A percentile compares a stretch with the other conserved stretches of the same genome.
Evolutionary conservation across 2,329 filamentous ascomycete species (phyloP).

Genomic region (Trichoderma atrobrunneum): DNA sequence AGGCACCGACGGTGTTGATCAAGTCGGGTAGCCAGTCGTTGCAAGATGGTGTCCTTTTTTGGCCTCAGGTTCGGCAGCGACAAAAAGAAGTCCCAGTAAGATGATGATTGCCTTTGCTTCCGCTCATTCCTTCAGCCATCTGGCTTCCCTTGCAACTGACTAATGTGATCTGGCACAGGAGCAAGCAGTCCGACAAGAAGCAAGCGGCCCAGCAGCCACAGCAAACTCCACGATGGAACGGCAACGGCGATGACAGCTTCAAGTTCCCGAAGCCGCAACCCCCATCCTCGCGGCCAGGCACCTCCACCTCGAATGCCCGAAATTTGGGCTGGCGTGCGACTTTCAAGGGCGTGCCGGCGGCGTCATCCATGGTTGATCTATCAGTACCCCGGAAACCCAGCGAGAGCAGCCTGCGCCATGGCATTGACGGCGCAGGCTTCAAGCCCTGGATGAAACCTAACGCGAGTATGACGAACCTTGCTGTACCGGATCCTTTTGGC

Average conservation of each 20-base stretch:
- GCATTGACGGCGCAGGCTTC: slow-evolving; percentile 41
- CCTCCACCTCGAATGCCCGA: slow-evolving; percentile 32
- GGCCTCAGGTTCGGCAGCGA: slow-evolving; percentile 55
- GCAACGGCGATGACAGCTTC: slow-evolving; percentile 32
- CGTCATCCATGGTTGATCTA: slow-evolving; percentile 48
- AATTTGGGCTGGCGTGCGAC: slow-evolving; percentile 33
- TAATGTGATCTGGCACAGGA: slow-evolving; percentile 7
- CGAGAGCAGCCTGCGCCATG: slow-evolving; percentile 30
- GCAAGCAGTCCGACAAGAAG: slow-evolving; percentile 26
- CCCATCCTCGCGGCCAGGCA: slow-evolving; percentile 39
- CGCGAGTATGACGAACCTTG: slow-evolving; percentile 37
- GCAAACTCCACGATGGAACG: slow-evolving; percentile 29
- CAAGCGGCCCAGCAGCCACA: slow-evolving; percentile 19
- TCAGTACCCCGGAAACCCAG: slow-evolving; percentile 29
- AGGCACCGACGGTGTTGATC: not conserved
- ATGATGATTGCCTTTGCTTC: not conserved
- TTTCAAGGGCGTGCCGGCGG: slow-evolving; percentile 37
- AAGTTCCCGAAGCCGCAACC: slow-evolving; percentile 37
- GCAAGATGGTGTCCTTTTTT: slow-evolving; percentile 57
- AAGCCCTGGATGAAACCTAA: slow-evolving; percentile 30
- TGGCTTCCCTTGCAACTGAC: not conserved
- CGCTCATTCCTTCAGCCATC: not conserved
- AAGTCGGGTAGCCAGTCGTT: not conserved
- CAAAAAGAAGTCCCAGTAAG: slow-evolving; percentile 55
- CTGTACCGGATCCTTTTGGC: slow-evolving; percentile 32